Evolutionary conservation across 352 stramenopile species (phyloP), one percentile per base, ranked within the genome.

Genomic region (Phytophthora gonapodyides): DNA sequence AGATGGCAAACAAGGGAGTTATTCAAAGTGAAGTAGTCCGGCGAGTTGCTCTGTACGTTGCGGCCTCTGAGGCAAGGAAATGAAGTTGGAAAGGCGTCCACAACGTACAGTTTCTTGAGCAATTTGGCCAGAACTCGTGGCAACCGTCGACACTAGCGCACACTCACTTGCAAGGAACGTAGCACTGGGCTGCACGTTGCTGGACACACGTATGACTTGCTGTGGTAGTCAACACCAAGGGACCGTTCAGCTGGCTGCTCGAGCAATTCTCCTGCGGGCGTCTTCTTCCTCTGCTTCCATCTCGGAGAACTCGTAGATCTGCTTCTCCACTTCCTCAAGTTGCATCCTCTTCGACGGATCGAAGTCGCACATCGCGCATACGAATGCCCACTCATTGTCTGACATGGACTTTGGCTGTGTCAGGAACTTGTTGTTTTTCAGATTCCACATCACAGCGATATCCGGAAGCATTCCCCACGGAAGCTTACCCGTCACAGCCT

Each of bases 121-220:
- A n/a, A n/a, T n/a, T n/a, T n/a, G n/a, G n/a, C n/a, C n/a, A n/a
- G n/a, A n/a, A n/a, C n/a, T n/a, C n/a, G n/a, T n/a, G n/a, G n/a
- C n/a, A n/a, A 24, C 3, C 21, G 21, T 24, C 21, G 21, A 24
- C 21, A n/a, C n/a, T n/a, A n/a, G n/a, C n/a, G n/a, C n/a, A n/a
- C n/a, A n/a, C n/a, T n/a, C n/a, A n/a, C n/a, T n/a, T n/a, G n/a
- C n/a, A n/a, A n/a, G 66, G 87, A 88, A 57, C 54, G n/a, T n/a
- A 71, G 34, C 71, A 67, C 43, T 44, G n/a, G 24, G 38, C 5
- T 19, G n/a, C 38, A 24, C 15, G 7, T 27, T 11, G n/a, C 7
- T 8, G 4, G 38, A 44, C 4, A 44, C 8, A 11, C 1, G 3
- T 24, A 24, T 24, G 21, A 24, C 3, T 24, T 24, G 1, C 21